These are phyloP conservation scores for Thecaphora thlaspeos DNA, from an alignment of 1,284 basidiomycete genomes.

Conservation along the genomic window DNA sequence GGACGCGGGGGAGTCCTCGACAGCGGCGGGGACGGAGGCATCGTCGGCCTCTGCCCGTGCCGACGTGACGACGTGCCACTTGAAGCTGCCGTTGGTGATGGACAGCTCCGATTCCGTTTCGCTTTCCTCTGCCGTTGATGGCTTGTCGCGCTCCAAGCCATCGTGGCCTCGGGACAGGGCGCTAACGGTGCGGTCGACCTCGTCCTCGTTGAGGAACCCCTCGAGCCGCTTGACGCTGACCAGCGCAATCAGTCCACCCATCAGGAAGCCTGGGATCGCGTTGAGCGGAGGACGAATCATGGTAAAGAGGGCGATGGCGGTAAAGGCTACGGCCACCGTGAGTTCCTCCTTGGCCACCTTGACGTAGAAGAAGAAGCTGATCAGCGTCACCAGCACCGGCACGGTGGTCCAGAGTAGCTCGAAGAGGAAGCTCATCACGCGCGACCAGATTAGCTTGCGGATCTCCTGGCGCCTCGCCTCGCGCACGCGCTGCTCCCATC, in stretches of 20 bases:
- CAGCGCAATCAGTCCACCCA: conserved; percentile 59
- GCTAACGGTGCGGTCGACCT: conserved; percentile 62
- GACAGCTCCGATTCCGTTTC: neutral
- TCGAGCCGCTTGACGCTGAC: conserved; percentile 79
- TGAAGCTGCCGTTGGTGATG: neutral
- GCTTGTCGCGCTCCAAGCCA: no score
- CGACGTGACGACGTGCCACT: neutral
- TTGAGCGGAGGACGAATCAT: conserved; percentile 43
- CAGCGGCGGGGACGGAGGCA: conserved; percentile 1
- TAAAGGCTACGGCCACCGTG: conserved; percentile 45
- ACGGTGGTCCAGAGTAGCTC: conserved; percentile 56
- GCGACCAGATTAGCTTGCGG: conserved; percentile 36
- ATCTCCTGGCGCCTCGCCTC: conserved; percentile 51
- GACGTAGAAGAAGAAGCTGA: conserved; percentile 51
- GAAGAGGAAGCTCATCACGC: conserved; percentile 56
- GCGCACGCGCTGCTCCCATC: conserved; percentile 40
- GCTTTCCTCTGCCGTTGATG: neutral
- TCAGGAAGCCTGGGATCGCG: conserved; percentile 60
- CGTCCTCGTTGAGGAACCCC: conserved; percentile 77
- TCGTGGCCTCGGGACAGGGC: conserved; percentile 12
- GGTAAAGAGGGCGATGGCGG: conserved; percentile 38
- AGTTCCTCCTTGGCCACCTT: conserved; percentile 32
- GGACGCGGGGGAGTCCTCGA: neutral
- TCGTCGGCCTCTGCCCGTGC: no score
- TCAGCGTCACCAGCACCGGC: conserved; percentile 39